Evolutionary conservation across 1,139 yeast species (phyloP), one percentile per base, ranked within the genome.

Genomic region (Protomyces inouyei): DNA sequence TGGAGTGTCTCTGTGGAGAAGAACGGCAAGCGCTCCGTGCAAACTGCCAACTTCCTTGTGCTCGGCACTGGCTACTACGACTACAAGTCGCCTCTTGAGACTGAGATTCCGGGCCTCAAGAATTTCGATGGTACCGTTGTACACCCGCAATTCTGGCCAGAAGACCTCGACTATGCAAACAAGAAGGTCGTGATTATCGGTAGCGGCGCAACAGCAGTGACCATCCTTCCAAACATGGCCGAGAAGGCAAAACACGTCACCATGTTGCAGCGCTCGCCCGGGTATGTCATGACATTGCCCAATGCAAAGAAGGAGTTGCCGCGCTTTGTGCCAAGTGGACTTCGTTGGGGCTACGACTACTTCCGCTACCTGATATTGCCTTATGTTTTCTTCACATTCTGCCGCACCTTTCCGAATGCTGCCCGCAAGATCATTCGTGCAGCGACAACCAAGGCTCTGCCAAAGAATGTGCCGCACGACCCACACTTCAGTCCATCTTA

Each of bases 131-230:
- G 80, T 25, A 73, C 72, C 57, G 67, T 79, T 57, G 75, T 77
- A 48, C 82, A 79, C 70, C 76, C 80, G 10, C 76, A 80, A 1
- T 72, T 74, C 60, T 79, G 78, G 69, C 73, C 76, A 10, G 74
- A 79, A 25, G 81, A 80, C 52, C 76, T 75, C 28, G 74, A 72
- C 57, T 79, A 73, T 70, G 70, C 66, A 18, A 80, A 80, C 55
- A 76, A 79, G 68, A 77, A 75, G 59, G 81, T 79, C 0, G 67
- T 79, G 32, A 81, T 79, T 35, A 74, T 79, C 60, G 82, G 82
- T 48, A 75, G 80, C 40, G 77, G 81, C 67, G 78, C 77, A 68
- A 77, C 80, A 43, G 80, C 79, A 10, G 81, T 79, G 68, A 82
- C 79, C 70, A 77, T 79, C 56, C 76, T 79, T 48, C 80, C 77